phyloP scores from a whole-genome alignment of 208 protist genomes.

The Entamoeba invadens region DNA sequence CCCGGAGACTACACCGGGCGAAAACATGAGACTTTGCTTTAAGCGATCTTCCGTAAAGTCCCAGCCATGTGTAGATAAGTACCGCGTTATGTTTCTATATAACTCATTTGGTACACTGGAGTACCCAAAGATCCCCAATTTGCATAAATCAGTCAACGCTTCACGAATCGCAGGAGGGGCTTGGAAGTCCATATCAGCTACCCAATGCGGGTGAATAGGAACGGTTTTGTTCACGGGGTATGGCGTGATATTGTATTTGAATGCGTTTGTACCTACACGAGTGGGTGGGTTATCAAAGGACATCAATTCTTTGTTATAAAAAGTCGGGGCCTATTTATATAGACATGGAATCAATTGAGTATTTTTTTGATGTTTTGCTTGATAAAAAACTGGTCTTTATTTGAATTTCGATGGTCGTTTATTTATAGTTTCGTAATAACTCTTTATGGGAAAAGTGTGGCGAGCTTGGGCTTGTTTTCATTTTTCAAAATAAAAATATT shows the following conservation, averaged over 20 bases:
- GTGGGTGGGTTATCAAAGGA: not conserved
- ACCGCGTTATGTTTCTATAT: not conserved
- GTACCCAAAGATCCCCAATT: not conserved
- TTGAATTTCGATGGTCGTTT: no score
- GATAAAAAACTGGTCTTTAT: no score
- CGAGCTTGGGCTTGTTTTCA: no score
- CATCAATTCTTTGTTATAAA: no score
- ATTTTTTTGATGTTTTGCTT: no score
- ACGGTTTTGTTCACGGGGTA: not conserved
- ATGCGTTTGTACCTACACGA: not conserved
- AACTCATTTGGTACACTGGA: not conserved
- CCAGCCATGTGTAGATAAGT: not conserved
- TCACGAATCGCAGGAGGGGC: not conserved
- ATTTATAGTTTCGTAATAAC: no score
- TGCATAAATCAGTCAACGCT: not conserved
- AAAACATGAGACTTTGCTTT: not conserved
- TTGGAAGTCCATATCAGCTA: not conserved
- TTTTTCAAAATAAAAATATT: no score
- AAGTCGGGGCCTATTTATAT: no score
- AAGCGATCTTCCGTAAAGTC: not conserved
- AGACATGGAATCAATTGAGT: no score
- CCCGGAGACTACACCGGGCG: not conserved
- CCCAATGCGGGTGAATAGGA: not conserved
- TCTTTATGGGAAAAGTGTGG: no score
- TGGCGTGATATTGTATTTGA: not conserved